A percentile compares a stretch with the other conserved stretches of the same genome.
Conservation (phyloP, 768 basidiomycete genomes). For the Chlorophyllum brunneum region DNA sequence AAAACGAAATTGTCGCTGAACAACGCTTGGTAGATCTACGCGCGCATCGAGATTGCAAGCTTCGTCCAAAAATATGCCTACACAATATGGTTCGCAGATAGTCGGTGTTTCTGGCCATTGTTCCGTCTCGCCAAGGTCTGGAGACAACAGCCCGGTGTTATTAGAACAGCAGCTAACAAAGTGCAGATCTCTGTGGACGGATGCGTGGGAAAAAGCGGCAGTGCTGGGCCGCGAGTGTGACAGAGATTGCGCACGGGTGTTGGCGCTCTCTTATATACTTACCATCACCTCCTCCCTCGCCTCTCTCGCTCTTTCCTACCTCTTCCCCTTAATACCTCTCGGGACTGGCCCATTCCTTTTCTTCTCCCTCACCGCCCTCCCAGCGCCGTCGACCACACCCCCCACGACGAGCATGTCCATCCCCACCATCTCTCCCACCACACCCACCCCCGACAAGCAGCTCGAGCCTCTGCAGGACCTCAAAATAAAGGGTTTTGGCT, state of each 20-base stretch:
- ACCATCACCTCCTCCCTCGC: constrained; percentile 14
- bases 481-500: constrained; percentile 12
- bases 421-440: constrained; percentile 5
- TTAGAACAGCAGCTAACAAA: too few species aligned
- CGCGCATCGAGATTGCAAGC: too few species aligned
- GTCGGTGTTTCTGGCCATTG: too few species aligned
- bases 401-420: constrained; percentile 4
- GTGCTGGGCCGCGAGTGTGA: constrained; percentile 24
- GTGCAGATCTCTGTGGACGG: too few species aligned
- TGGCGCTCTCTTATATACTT: constrained; percentile 13
- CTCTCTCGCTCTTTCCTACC: constrained; percentile 13
- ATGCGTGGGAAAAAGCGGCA: constrained; percentile 14
- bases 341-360: not conserved
- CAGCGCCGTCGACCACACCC: not conserved
- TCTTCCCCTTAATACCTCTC: constrained; percentile 14
- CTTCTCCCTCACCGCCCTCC: too few species aligned
- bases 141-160: too few species aligned
- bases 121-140: too few species aligned
- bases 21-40: too few species aligned
- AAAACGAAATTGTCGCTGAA: too few species aligned
- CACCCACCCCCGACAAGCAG: constrained; percentile 6
- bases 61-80: too few species aligned
- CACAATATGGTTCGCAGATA: too few species aligned
- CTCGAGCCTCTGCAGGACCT: constrained; percentile 13
- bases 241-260: constrained; percentile 10